A percentile compares a stretch with the other conserved stretches of the same genome.
Evolutionary conservation across 177 flowering plant genomes (phyloP).

Genomic region (Vitis hybrid): DNA sequence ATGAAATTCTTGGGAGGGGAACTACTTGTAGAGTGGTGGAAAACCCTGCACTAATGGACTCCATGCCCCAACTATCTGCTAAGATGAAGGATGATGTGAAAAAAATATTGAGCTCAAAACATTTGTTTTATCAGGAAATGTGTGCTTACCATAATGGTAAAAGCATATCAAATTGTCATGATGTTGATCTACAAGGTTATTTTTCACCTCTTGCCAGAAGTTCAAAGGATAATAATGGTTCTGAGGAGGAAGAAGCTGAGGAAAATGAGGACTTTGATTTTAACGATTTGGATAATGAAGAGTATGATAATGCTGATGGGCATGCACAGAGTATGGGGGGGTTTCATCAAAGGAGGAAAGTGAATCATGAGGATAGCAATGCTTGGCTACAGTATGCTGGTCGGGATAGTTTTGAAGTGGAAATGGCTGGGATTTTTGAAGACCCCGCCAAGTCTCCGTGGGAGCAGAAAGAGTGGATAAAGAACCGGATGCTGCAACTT

Average conservation of each 20-base stretch:
- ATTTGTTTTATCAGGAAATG: conserved; percentile 72
- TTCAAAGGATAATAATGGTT: conserved; percentile 28
- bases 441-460: conserved; percentile 34
- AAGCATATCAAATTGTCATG: conserved; percentile 40
- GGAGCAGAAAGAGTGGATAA: conserved; percentile 51
- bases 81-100: conserved; percentile 67
- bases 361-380: conserved; percentile 21
- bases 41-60: conserved; percentile 58
- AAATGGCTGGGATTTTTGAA: conserved; percentile 32
- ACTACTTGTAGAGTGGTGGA: conserved; percentile 67
- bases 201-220: background rate
- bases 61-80: conserved; percentile 58
- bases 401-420: conserved; percentile 23
- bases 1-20: conserved; percentile 72
- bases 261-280: conserved; percentile 37
- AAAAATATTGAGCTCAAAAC: conserved; percentile 71
- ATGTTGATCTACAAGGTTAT: conserved; percentile 9
- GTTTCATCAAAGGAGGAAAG: conserved; percentile 16
- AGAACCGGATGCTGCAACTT: conserved; percentile 36
- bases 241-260: conserved; percentile 39
- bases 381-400: conserved; percentile 17
- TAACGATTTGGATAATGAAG: conserved; percentile 35
- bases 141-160: conserved; percentile 79
- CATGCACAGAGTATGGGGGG: conserved; percentile 22
- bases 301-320: conserved; percentile 22